Base-by-base conservation (phyloP, 495 filamentous ascomycete species). In the Hyaloscypha hepaticicola region DNA sequence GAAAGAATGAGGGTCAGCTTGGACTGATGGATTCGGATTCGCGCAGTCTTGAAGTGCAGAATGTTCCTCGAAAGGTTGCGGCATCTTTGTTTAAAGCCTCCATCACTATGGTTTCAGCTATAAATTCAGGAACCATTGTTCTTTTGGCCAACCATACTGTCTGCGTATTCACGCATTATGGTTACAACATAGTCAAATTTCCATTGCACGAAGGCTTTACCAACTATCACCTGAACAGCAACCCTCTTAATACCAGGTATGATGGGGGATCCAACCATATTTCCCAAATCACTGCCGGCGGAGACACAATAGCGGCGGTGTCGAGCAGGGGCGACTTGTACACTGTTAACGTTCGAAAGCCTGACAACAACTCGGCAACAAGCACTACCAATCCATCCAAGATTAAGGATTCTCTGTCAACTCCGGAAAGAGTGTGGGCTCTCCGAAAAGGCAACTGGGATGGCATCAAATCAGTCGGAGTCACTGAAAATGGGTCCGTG, bases 1-100 rank as follows among this genome's bases (percentile, higher is more conserved):
- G 95, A 22, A 96, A 95, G 75, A 99, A 98, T 68, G 86, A 96
- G 67, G 95, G 95, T 25, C 95, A 99, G 69, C 83, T 99, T 53
- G 96, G 95, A 4, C 79, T 99, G 50, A 89, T 97, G 71, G 96
- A 97, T 72, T 93, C 95, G 14, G 94, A 98, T 75, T 92, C 96
- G 45, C 87, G 91, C 22, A 96, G 93, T 0, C 85, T 97, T 19
- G 90, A 93, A 63, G 77, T 85, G 21, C 95, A 99, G 73, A 81
- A 81, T 14, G 89, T 83, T 1, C 96, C 95, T 14, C 84, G 94
- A 48, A 93, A 89, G 66, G 93, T 98, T 29, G 91, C 92, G 0
- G 92, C 90, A 0, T 93, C 92, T 2, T 80, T 96, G 0, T 93
- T 97, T 70, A 88, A 87, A 16, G 85, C 85, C 8, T 79, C 87